phyloP scores from a whole-genome alignment of 208 protist species.

The Blechomonas ayalai region DNA sequence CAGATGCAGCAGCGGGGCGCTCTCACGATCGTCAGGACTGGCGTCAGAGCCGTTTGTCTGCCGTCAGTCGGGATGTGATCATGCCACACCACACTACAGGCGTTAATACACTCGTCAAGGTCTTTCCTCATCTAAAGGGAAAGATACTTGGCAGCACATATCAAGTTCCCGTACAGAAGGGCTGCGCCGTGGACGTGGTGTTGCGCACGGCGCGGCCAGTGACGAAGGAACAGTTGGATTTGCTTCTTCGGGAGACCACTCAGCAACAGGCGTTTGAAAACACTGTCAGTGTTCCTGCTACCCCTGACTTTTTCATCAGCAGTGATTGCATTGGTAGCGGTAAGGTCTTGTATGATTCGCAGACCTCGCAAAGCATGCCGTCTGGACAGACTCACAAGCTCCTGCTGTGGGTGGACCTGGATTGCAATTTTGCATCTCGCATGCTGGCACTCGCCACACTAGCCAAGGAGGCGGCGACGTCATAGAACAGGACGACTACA shows the following conservation, averaged over 20 bases:
- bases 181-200: slow-evolving; percentile 98
- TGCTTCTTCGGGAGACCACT: slow-evolving; percentile 69
- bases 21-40: slow-evolving; percentile 91
- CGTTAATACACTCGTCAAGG: slow-evolving; percentile 94
- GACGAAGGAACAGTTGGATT: slow-evolving; percentile 92
- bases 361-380: slow-evolving; percentile 14
- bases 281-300: slow-evolving; percentile 4
- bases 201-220: slow-evolving; percentile 70
- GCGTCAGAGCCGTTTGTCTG: slow-evolving; percentile 85
- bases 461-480: too few relatives aligned
- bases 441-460: too few relatives aligned
- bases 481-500: too few relatives aligned
- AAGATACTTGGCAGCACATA: slow-evolving; percentile 91
- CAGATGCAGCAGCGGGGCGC: slow-evolving; percentile 94
- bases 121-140: slow-evolving; percentile 74
- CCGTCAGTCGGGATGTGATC: slow-evolving; percentile 87
- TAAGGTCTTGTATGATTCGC: slow-evolving; percentile 27
- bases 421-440: slow-evolving; percentile 20
- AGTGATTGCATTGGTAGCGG: slow-evolving; percentile 24
- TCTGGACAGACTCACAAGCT: slow-evolving; percentile 32
- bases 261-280: slow-evolving; percentile 8
- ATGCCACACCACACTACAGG: slow-evolving; percentile 97
- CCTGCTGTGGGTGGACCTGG: slow-evolving; percentile 49
- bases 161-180: slow-evolving; percentile 95
- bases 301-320: slow-evolving; percentile 23